phyloP scores from a whole-genome alignment of 768 basidiomycete species.

The Trametopsis cervina region DNA sequence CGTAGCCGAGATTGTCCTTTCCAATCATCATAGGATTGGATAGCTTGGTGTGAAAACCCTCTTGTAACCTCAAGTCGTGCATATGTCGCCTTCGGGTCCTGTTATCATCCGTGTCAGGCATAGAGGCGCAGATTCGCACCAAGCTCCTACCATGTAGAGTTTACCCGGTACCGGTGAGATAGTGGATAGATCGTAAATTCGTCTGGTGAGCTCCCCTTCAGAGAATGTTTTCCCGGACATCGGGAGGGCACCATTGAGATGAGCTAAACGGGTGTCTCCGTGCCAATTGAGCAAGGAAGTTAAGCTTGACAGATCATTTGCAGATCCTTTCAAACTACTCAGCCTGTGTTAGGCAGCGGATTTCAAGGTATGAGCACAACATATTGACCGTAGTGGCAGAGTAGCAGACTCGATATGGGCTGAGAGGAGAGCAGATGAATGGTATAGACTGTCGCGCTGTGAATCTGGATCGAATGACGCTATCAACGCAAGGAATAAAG shows the following conservation, averaged over 20 bases:
- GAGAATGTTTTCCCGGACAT: conserved; percentile 17
- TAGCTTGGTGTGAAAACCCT: conserved; percentile 40
- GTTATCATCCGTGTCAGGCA: too few species aligned
- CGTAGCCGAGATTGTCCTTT: conserved; percentile 24
- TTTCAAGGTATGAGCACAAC: too few species aligned
- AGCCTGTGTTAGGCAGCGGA: too few species aligned
- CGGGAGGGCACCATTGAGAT: conserved; percentile 51
- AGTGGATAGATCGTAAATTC: conserved; percentile 16
- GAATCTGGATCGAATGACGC: background rate
- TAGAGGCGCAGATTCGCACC: too few species aligned
- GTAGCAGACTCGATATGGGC: conserved; percentile 32
- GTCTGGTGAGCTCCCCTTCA: conserved; percentile 6
- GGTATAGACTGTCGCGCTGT: conserved; percentile 21
- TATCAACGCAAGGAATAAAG: background rate
- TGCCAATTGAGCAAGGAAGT: conserved; percentile 46
- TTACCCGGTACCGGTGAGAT: background rate
- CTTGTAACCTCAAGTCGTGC: conserved; percentile 50
- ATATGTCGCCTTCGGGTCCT: conserved; percentile 20
- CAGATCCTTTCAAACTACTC: conserved; percentile 29
- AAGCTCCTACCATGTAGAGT: background rate
- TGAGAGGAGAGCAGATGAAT: conserved; percentile 29
- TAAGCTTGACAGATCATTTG: conserved; percentile 36
- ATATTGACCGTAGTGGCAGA: conserved; percentile 26
- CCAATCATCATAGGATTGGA: conserved; percentile 35
- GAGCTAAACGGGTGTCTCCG: conserved; percentile 44